These are phyloP conservation scores for Oryza glaberrima DNA, from an alignment of 176 grass and related monocot species.

Conservation along the genomic window DNA sequence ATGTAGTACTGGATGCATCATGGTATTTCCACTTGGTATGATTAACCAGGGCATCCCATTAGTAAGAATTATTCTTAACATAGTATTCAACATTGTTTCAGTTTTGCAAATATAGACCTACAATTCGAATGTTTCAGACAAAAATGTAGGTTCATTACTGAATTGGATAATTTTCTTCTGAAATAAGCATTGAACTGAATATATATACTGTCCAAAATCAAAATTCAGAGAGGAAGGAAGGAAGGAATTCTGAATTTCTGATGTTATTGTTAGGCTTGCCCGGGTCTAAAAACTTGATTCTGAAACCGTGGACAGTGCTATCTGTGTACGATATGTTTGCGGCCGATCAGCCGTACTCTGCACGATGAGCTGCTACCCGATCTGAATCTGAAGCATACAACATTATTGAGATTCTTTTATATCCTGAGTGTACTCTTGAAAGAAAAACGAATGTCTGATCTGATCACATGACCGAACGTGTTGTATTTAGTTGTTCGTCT, in stretches of 20 bases:
- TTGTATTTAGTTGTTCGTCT: background rate
- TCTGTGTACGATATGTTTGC: conserved; percentile 26
- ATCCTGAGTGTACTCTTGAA: background rate
- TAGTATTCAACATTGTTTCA: background rate
- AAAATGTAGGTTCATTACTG: background rate
- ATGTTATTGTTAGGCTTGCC: background rate
- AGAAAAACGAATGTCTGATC: conserved; percentile 3
- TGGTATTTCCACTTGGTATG: background rate
- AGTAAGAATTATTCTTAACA: background rate
- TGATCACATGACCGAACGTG: conserved; percentile 15
- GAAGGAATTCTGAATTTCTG: too few species aligned
- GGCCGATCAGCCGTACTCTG: conserved; percentile 29
- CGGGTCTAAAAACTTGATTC: background rate
- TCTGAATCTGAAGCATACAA: conserved; percentile 29
- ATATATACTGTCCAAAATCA: background rate
- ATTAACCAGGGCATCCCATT: background rate
- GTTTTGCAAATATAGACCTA: background rate
- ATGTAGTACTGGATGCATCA: background rate
- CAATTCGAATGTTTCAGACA: background rate
- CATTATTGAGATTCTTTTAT: conserved; percentile 1
- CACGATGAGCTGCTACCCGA: conserved; percentile 13
- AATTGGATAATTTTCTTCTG: background rate
- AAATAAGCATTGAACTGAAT: background rate
- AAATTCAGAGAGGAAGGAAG: background rate
- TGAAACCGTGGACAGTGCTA: background rate